These are phyloP conservation scores for Candida rishiriensis DNA, from an alignment of 805 yeast genomes.

Conservation along the genomic window DNA sequence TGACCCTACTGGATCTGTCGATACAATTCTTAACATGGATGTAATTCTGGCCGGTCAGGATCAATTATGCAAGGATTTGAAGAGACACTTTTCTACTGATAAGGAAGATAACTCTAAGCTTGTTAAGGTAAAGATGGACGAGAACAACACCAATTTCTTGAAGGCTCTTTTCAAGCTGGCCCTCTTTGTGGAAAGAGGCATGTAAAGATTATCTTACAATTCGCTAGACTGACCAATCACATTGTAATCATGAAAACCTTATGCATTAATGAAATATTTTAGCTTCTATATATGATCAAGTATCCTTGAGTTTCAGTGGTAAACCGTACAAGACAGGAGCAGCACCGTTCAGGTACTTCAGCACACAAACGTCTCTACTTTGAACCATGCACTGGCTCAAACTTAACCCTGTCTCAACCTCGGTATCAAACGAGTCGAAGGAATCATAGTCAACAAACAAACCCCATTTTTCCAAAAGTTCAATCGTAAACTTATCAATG, in stretches of 20 bases:
- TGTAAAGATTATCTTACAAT: too few relatives aligned
- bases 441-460: slow-evolving; percentile 33
- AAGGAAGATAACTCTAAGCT: not conserved
- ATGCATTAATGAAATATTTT: too few relatives aligned
- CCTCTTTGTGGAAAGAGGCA: not conserved
- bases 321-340: slow-evolving; percentile 91
- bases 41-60: too few relatives aligned
- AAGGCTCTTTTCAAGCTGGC: not conserved
- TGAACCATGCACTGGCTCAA: slow-evolving; percentile 53
- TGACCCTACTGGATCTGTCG: too few relatives aligned
- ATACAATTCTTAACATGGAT: too few relatives aligned
- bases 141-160: not conserved
- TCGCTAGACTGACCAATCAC: too few relatives aligned
- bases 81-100: not conserved
- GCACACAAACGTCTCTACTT: slow-evolving; percentile 64
- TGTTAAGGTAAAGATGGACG: not conserved
- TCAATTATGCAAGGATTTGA: not conserved
- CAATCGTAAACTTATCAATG: slow-evolving; percentile 70
- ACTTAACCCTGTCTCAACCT: slow-evolving; percentile 12
- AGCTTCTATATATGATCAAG: not conserved
- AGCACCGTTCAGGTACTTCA: slow-evolving; percentile 80
- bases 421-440: slow-evolving; percentile 13
- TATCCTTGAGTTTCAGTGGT: slow-evolving; percentile 44
- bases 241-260: too few relatives aligned
- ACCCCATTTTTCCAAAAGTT: slow-evolving; percentile 66